A percentile compares a stretch with the other conserved stretches of the same genome.
Evolutionary conservation across 495 filamentous ascomycete genomes (phyloP).

Genomic region (Hypoxylon lenormandii): DNA sequence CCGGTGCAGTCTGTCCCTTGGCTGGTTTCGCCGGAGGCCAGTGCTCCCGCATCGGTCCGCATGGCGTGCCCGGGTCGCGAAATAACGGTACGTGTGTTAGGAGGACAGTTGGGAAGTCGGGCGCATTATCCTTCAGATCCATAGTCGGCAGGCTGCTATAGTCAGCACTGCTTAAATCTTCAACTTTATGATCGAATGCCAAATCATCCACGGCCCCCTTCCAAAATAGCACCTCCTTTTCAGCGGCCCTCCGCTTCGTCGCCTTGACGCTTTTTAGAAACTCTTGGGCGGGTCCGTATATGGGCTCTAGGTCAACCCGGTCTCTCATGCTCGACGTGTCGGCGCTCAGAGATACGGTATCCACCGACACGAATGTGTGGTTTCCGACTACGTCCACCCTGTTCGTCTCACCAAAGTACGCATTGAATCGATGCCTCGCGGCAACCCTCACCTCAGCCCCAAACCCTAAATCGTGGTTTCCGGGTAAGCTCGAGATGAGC

Average conservation of each 20-base stretch:
- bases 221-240: slow-evolving; percentile 66
- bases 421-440: slow-evolving; percentile 83
- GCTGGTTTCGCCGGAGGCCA: slow-evolving; percentile 75
- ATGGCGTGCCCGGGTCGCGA: slow-evolving; percentile 81
- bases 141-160: slow-evolving; percentile 55
- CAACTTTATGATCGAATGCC: slow-evolving; percentile 65
- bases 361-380: slow-evolving; percentile 92
- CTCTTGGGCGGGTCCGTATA: slow-evolving; percentile 80
- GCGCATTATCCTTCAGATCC: slow-evolving; percentile 54
- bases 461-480: slow-evolving; percentile 98
- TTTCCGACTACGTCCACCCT: slow-evolving; percentile 90
- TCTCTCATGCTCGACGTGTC: slow-evolving; percentile 56
- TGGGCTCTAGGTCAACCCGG: slow-evolving; percentile 62
- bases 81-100: slow-evolving; percentile 93
- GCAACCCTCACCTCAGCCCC: slow-evolving; percentile 81
- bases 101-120: slow-evolving; percentile 82
- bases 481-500: slow-evolving; percentile 84
- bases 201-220: slow-evolving; percentile 62
- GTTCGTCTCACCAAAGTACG: slow-evolving; percentile 90
- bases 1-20: slow-evolving; percentile 64
- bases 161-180: slow-evolving; percentile 60
- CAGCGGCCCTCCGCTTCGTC: slow-evolving; percentile 65
- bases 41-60: slow-evolving; percentile 87
- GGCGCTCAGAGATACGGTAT: slow-evolving; percentile 86
- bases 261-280: slow-evolving; percentile 75